Base-by-base conservation (phyloP, 805 yeast genomes). In the Zygotorulaspora florentina region DNA sequence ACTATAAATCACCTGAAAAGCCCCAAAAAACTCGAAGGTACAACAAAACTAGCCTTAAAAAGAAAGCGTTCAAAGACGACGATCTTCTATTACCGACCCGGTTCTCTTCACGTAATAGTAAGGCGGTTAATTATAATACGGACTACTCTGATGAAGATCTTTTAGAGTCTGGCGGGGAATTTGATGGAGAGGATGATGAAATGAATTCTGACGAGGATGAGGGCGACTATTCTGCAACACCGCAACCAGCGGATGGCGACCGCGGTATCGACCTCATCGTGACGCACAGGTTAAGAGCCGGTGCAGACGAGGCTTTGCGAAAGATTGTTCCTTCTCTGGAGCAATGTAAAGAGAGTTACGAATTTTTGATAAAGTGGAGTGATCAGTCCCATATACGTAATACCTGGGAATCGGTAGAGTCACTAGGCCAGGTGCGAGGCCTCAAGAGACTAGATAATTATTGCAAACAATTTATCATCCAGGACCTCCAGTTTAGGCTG, bases 341-440 rank as follows among this genome's bases (percentile, higher is more conserved):
- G 39, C 76, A 73, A 39, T 83, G 87, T 35, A 84, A 83, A 55
- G 69, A 70, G 42, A 80, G 78, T 48, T 83, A 73, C 57, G 78
- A 76, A 53, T 75, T 79, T 40, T 69, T 79, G 55, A 76, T 93
- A 56, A 93, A 93, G 68, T 93, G 99, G 99, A 73, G 77, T 15
- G 87, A 79, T 43, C 73, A 80, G 51, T 86, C 97, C 11, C 98
- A 93, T 69, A 72, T 93, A 51, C 99, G 93, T 68, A 93, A 91
- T 65, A 83, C 96, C 0, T 93, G 97, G 97, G 96, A 90, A 62
- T 64, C 77, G 2, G 89, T 84, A 67, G 68, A 66, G 10, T 64
- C 68, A 2, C 59, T 83, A 41, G 76, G 75, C 38, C 54, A 54
- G 25, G 50, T 73, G 50, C 83, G 83, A 62, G 99, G 99, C 35